phyloP scores from a whole-genome alignment of 345 rosid species.

The Firmiana major region DNA sequence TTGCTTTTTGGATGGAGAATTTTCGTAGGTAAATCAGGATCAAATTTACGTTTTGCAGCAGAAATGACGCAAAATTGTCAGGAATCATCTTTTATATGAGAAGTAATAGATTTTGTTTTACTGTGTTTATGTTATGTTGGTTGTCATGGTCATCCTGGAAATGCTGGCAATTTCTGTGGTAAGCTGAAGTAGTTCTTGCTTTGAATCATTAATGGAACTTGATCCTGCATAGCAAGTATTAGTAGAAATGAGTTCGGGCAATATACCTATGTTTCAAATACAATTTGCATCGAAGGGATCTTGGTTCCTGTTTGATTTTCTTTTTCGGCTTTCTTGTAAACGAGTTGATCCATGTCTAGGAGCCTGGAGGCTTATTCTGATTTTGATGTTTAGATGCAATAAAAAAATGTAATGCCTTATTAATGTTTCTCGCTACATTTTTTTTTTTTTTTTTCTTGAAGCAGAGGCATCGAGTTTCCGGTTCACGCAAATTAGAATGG shows the following conservation, averaged over 20 bases:
- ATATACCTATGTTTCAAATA: background rate
- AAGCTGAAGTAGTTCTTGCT: background rate
- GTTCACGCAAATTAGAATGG: conserved; percentile 40
- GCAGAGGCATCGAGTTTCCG: conserved; percentile 12
- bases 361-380: background rate
- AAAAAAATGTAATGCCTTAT: background rate
- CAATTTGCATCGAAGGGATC: background rate
- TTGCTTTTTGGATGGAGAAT: background rate
- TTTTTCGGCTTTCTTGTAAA: background rate
- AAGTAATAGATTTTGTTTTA: background rate
- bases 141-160: background rate
- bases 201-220: background rate
- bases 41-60: background rate
- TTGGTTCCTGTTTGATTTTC: background rate
- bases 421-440: background rate
- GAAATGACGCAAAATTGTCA: background rate
- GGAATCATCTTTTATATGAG: background rate
- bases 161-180: background rate
- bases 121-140: background rate
- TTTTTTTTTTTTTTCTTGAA: conserved; percentile 11
- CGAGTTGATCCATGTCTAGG: background rate
- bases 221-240: background rate
- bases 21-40: background rate
- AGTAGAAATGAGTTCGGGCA: too few relatives aligned
- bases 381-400: background rate